A percentile compares a stretch with the other conserved stretches of the same genome.
Conservation (phyloP, 108 stramenopile species). For the Skeletonema menzelii region DNA sequence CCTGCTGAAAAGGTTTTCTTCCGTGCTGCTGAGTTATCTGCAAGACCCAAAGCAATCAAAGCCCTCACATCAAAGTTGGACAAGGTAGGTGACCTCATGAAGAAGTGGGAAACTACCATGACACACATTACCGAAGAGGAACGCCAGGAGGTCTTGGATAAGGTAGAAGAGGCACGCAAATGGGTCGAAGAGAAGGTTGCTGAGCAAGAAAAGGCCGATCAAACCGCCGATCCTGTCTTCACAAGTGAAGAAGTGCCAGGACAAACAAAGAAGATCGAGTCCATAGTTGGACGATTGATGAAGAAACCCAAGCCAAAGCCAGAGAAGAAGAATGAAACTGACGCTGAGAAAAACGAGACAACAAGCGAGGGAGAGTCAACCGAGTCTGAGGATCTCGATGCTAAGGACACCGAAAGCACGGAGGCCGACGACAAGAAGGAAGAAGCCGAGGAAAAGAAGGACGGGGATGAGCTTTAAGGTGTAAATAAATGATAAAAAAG, state of each 20-base stretch:
- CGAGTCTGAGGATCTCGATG: conserved; percentile 23
- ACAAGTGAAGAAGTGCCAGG: conserved; percentile 75
- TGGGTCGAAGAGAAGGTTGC: conserved; percentile 83
- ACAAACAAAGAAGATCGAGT: conserved; percentile 74
- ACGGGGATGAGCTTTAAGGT: conserved; percentile 46
- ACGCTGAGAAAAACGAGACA: conserved; percentile 29
- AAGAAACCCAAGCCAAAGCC: conserved; percentile 87
- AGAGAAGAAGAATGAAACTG: conserved; percentile 53
- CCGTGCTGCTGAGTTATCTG: conserved; percentile 77
- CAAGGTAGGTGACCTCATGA: conserved; percentile 72
- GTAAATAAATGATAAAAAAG: background rate
- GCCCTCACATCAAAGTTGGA: conserved; percentile 61
- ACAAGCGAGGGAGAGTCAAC: conserved; percentile 18
- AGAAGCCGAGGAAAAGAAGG: conserved; percentile 22
- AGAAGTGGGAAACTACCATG: conserved; percentile 86
- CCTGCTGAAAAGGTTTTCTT: conserved; percentile 85
- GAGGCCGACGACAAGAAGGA: conserved; percentile 29
- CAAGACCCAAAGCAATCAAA: conserved; percentile 80
- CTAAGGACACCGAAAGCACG: conserved; percentile 9
- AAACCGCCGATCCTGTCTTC: conserved; percentile 86
- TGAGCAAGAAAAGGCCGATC: conserved; percentile 67
- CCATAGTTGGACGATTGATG: conserved; percentile 62
- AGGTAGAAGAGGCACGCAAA: conserved; percentile 64
- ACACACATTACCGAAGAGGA: conserved; percentile 94
- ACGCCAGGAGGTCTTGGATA: conserved; percentile 73